A percentile compares a stretch with the other conserved stretches of the same genome.
phyloP scores from a whole-genome alignment of 2,329 filamentous ascomycete genomes.

The Fusarium buharicum region DNA sequence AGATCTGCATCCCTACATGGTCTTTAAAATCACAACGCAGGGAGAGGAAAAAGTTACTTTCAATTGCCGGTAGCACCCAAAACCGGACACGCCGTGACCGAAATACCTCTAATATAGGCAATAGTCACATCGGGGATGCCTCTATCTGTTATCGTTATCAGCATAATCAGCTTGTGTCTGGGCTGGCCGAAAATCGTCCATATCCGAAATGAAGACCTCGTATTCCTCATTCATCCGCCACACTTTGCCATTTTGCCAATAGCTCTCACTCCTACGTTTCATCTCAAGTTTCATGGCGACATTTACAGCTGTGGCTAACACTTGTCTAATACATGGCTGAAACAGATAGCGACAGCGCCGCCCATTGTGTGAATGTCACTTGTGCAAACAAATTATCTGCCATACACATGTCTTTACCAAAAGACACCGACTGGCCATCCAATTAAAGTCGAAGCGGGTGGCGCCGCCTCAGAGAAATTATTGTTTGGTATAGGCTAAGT shows the following conservation, averaged over 20 bases:
- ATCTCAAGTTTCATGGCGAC: slow-evolving; percentile 16
- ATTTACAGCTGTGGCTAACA: slow-evolving; percentile 12
- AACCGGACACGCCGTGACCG: no score
- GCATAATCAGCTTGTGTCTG: not conserved
- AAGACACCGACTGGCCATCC: not conserved
- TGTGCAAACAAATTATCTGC: not conserved
- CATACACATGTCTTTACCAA: not conserved
- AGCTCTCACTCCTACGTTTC: slow-evolving; percentile 2
- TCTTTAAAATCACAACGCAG: no score
- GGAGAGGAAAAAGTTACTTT: no score
- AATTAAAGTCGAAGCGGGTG: slow-evolving; percentile 16
- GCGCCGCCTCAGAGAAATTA: slow-evolving; percentile 8
- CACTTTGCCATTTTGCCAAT: not conserved
- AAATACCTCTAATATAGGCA: no score
- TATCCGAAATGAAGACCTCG: not conserved
- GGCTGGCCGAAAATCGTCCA: not conserved
- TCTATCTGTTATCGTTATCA: not conserved
- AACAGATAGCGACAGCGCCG: slow-evolving; percentile 5
- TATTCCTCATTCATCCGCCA: not conserved
- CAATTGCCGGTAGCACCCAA: no score
- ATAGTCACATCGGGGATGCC: not conserved
- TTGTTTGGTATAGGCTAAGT: no score
- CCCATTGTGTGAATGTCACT: not conserved
- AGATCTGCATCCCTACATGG: no score
- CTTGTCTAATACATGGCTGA: slow-evolving; percentile 10